Evolutionary conservation across 1,284 basidiomycete species (phyloP), one percentile per base, ranked within the genome.

Genomic region (Cystobasidiaceae sp.): DNA sequence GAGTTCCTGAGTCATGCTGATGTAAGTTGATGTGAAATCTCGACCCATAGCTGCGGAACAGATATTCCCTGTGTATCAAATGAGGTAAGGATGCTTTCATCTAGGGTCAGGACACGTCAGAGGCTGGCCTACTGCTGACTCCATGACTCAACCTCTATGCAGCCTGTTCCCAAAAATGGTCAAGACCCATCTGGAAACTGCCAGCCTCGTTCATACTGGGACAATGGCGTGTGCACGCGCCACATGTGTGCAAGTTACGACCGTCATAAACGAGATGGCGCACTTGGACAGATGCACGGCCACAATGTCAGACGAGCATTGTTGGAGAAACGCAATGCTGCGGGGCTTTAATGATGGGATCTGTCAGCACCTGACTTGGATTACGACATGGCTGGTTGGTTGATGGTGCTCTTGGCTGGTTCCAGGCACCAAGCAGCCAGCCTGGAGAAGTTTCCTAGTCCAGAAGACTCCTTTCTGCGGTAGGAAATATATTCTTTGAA

Each of bases 151-250:
- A n/a, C n/a, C n/a, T n/a, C n/a, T n/a, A n/a, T n/a, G n/a, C n/a
- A n/a, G 51, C 51, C 51, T 19, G 51, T 19, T 17, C 51, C 51
- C 25, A 54, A 54, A 25, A 54, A 54, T 54, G 51, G 51, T 17
- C 51, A 54, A 32, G 28, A 54, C 25, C 5, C 51, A 8, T 32
- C 30, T 21, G 51, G 51, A 4, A 54, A 54, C 32, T 54, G 51
- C 32, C 51, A 54, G 32, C 27, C 51, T 23, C 51, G 51, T 37
- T 54, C 51, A 4, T 37, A 33, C 51, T 54, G 51, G 51, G 32
- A 30, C 28, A 54, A 54, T 37, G 51, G 51, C 7, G 27, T 54
- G 25, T 30, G 5, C 15, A 8, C 30, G 51, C 51, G 51, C 4
- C 25, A 54, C 25, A 54, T 54, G 51, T 54, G 51, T 25, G 51